A percentile compares a stretch with the other conserved stretches of the same genome.
These are phyloP conservation scores for Metschnikowia aberdeeniae DNA, from an alignment of 805 yeast species.

Conservation along the genomic window DNA sequence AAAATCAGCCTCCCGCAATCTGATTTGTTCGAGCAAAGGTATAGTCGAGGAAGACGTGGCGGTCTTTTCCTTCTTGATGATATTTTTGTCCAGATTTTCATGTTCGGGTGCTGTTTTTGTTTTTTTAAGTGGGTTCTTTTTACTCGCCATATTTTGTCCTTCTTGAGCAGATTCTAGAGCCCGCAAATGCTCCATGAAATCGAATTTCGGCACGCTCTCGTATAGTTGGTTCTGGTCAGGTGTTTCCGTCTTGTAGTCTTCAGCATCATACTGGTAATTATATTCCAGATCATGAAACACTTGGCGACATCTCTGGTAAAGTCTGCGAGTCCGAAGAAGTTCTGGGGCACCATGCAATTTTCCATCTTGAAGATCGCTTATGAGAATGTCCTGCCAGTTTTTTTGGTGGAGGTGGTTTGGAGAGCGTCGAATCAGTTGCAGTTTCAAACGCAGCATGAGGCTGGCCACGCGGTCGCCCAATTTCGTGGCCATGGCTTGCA, in stretches of 20 bases:
- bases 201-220: slow-evolving; percentile 12
- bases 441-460: slow-evolving; percentile 1
- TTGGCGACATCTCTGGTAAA: slow-evolving; percentile 23
- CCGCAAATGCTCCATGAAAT: slow-evolving; percentile 8
- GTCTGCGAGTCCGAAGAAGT: slow-evolving; percentile 9
- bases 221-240: slow-evolving; percentile 2
- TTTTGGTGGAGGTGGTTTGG: background rate
- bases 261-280: slow-evolving; percentile 26
- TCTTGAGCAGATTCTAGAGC: slow-evolving; percentile 6
- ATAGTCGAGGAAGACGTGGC: background rate
- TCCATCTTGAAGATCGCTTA: slow-evolving; percentile 7
- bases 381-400: slow-evolving; percentile 17
- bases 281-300: slow-evolving; percentile 24
- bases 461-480: slow-evolving; percentile 12
- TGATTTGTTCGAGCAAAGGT: slow-evolving; percentile 2
- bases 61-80: background rate
- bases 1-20: slow-evolving; percentile 1
- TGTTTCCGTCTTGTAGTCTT: slow-evolving; percentile 7
- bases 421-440: background rate
- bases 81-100: background rate
- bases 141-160: background rate
- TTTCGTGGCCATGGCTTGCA: slow-evolving; percentile 10
- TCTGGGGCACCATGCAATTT: slow-evolving; percentile 1
- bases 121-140: background rate
- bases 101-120: background rate